phyloP scores from a whole-genome alignment of 305 asterid genomes.

The Striga hermonthica region DNA sequence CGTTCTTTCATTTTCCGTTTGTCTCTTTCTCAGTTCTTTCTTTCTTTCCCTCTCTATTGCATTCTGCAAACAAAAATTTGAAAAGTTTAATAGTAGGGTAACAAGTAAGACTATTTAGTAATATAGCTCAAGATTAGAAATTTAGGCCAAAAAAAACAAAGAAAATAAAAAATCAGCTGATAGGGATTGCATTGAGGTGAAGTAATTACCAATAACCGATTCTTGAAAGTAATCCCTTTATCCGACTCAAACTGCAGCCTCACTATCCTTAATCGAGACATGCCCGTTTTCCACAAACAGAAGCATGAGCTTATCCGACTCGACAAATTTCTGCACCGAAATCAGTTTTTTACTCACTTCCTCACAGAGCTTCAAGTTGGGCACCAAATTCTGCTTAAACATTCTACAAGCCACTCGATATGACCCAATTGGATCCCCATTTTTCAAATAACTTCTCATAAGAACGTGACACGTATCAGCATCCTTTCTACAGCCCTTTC shows the following conservation, averaged over 20 bases:
- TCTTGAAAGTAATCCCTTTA: neutral
- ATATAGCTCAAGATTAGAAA: constrained; percentile 7
- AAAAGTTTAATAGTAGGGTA: neutral
- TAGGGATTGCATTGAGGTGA: constrained; percentile 1
- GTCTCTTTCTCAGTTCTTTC: neutral
- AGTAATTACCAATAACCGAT: constrained; percentile 12
- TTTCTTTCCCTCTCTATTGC: neutral
- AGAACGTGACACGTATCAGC: constrained; percentile 67
- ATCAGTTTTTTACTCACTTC: constrained; percentile 63
- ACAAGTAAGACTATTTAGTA: neutral
- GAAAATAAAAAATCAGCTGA: constrained; percentile 2
- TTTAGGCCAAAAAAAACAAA: neutral
- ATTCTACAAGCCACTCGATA: constrained; percentile 85
- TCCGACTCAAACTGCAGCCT: constrained; percentile 14
- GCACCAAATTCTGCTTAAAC: constrained; percentile 82
- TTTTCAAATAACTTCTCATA: constrained; percentile 59
- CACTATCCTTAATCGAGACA: constrained; percentile 34
- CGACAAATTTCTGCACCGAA: constrained; percentile 46
- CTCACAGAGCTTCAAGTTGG: constrained; percentile 78
- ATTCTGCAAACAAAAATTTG: constrained; percentile 11
- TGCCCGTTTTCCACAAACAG: constrained; percentile 78
- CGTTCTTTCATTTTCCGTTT: neutral
- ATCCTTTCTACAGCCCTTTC: constrained; percentile 68
- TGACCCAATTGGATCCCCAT: constrained; percentile 61
- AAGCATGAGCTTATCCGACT: constrained; percentile 86